Evolutionary conservation across 257 asterid species (phyloP), one percentile per base, ranked within the genome.

Genomic region (Scutellaria barbata): DNA sequence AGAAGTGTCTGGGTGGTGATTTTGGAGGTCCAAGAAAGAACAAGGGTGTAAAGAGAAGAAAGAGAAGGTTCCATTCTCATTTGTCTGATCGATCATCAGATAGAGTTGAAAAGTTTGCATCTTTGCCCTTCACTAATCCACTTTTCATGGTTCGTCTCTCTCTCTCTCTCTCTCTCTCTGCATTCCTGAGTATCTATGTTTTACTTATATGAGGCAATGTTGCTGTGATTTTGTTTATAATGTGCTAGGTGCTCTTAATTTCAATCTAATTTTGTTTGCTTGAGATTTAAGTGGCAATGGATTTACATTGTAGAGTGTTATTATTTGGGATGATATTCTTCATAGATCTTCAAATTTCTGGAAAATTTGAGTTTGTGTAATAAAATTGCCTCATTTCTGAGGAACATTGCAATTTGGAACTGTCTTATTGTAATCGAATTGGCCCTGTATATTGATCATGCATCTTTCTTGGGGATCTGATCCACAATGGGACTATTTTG

Each of bases 1-100:
- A 75, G 53, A 81, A 81, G n/a, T 86, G 96, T 62, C 94, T 77
- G n/a, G 92, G 90, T 6, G 87, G 92, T 10, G 76, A 80, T 76
- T 52, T 64, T 1, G 83, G 82, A 17, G 77, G 83, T 30, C 69
- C 72, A 53, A 92, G 69, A 82, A 92, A 69, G 85, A 88, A 70
- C 73, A 79, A 54, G 80, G 22, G 33, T 33, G 79, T 85, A 51
- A 86, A 77, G 80, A 85, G 87, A 59, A 84, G 80, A 33, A 87
- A 66, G 69, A 83, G 78, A 76, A 83, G 85, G 77, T 79, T 51
- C 48, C 62, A 81, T 64, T 84, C 89, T 57, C 83, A 74, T 73
- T 68, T 68, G 6, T 74, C 90, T 45, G 92, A 87, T 81, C 86
- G 75, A 72, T 82, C 91, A 10, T 82, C 84, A 20, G 90, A 84